These are phyloP conservation scores for Cryptosporidium felis DNA, from an alignment of 169 alveolate species.

Conservation along the genomic window DNA sequence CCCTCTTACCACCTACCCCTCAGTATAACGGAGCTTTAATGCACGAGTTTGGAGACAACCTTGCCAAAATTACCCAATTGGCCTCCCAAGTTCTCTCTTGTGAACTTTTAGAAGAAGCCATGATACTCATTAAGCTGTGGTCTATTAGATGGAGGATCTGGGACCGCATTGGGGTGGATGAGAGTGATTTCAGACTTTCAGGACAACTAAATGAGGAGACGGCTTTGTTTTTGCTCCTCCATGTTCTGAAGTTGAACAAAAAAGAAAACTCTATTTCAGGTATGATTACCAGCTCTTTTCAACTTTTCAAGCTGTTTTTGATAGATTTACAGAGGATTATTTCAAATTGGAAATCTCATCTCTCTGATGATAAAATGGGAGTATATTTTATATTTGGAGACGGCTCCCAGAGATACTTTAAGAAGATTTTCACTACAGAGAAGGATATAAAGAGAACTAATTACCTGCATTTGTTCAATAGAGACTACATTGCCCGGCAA, in stretches of 20 bases:
- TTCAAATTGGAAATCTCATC: constrained; percentile 3
- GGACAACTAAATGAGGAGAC: constrained; percentile 36
- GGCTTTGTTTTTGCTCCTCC: background rate
- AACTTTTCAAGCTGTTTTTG: constrained; percentile 16
- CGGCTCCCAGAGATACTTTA: background rate
- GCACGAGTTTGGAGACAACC: background rate
- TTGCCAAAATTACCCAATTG: background rate
- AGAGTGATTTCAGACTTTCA: background rate
- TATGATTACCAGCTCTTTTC: background rate
- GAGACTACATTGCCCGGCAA: constrained; percentile 37
- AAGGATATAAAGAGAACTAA: constrained; percentile 17
- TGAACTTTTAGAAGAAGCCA: background rate
- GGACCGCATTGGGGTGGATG: background rate
- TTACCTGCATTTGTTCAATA: constrained; percentile 26
- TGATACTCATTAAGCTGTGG: constrained; percentile 34
- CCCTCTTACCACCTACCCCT: constrained; percentile 60
- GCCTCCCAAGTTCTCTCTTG: background rate
- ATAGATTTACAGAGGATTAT: constrained; percentile 9
- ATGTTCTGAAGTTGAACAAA: background rate
- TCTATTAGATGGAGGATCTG: constrained; percentile 23
- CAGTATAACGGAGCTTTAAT: constrained; percentile 64
- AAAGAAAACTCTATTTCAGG: background rate
- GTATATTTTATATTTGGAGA: constrained; percentile 26
- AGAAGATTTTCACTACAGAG: background rate
- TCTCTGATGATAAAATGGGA: background rate